phyloP scores from a whole-genome alignment of 1,284 basidiomycete species.

The Papiliotrema nemorosa region DNA sequence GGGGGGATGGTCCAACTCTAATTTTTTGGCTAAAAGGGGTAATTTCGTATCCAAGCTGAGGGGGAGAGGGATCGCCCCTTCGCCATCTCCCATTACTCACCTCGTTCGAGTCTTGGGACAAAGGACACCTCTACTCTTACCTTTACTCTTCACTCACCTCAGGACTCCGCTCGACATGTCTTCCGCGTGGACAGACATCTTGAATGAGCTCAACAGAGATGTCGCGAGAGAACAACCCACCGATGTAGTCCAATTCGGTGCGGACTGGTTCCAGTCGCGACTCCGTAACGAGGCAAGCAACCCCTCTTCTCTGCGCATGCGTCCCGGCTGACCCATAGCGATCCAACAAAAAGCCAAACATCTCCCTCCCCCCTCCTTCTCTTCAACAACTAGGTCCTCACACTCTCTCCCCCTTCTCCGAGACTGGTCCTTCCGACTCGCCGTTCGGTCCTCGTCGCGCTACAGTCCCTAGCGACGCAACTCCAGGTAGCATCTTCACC shows the following conservation, averaged over 20 bases:
- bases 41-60: too few species aligned
- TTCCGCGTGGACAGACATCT: slow-evolving; percentile 50
- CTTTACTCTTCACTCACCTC: slow-evolving; percentile 1
- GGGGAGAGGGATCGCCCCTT: too few species aligned
- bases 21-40: too few species aligned
- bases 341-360: background rate
- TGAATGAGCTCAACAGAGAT: slow-evolving; percentile 84
- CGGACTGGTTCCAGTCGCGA: slow-evolving; percentile 82
- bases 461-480: slow-evolving; percentile 25
- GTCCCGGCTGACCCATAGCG: background rate
- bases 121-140: background rate
- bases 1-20: too few species aligned
- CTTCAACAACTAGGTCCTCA: slow-evolving; percentile 53
- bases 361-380: slow-evolving; percentile 62
- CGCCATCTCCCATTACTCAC: too few species aligned
- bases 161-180: background rate
- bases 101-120: too few species aligned
- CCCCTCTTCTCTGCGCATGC: background rate
- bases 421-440: slow-evolving; percentile 42
- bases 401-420: slow-evolving; percentile 47
- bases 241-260: slow-evolving; percentile 89
- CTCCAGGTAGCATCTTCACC: slow-evolving; percentile 18
- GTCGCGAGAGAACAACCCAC: slow-evolving; percentile 76
- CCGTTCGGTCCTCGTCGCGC: slow-evolving; percentile 39
- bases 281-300: slow-evolving; percentile 41